phyloP scores from a whole-genome alignment of 176 grass and related monocot genomes.

The Microstegium vimineum region DNA sequence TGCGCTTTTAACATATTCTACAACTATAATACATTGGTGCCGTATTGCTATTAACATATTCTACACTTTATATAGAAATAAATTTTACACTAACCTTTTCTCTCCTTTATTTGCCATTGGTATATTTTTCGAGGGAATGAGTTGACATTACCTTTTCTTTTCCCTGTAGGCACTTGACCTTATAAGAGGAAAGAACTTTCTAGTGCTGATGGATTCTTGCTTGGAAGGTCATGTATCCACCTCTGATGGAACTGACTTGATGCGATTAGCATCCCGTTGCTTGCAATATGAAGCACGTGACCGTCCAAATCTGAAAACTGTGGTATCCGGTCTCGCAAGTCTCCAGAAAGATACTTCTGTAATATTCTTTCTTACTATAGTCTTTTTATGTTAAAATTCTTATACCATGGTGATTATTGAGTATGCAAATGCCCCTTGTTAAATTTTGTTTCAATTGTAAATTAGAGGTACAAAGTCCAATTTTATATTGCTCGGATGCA shows the following conservation, averaged over 20 bases:
- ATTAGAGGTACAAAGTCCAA: neutral
- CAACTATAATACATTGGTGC: neutral
- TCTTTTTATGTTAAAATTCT: neutral
- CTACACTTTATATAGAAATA: neutral
- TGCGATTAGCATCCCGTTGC: conserved; percentile 66
- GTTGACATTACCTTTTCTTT: conserved; percentile 12
- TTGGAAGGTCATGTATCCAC: conserved; percentile 81
- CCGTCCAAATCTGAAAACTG: conserved; percentile 64
- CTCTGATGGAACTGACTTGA: conserved; percentile 73
- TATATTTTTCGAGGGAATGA: neutral
- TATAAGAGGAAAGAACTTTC: conserved; percentile 63
- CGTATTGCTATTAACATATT: neutral
- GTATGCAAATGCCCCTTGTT: neutral
- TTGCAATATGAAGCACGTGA: conserved; percentile 85
- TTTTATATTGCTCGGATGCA: conserved; percentile 1
- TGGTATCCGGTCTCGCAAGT: conserved; percentile 59
- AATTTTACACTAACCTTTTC: neutral
- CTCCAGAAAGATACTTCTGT: conserved; percentile 79
- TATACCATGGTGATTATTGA: conserved; percentile 3
- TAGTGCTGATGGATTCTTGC: conserved; percentile 81
- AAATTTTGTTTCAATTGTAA: conserved; percentile 8
- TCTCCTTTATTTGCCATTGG: neutral
- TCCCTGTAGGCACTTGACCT: conserved; percentile 78
- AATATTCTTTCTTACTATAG: conserved; percentile 26
- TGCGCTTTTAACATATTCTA: neutral